Evolutionary conservation across 805 yeast genomes (phyloP).

Genomic region (Wickerhamiella australiensis): DNA sequence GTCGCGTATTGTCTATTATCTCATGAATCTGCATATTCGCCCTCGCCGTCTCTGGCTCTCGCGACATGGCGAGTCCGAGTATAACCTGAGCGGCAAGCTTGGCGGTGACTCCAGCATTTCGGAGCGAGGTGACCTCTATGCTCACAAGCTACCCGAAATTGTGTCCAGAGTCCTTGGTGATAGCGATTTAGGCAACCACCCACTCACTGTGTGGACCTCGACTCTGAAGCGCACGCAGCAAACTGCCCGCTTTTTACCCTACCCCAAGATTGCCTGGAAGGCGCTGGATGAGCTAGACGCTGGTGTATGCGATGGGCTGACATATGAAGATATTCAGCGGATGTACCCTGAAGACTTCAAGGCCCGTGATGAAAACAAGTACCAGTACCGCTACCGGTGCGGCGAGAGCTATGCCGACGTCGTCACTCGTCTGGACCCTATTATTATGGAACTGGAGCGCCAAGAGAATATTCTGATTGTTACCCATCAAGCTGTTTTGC

Average conservation of each 20-base stretch:
- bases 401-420: constrained; percentile 97
- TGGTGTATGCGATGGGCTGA: constrained; percentile 94
- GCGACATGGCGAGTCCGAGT: constrained; percentile 90
- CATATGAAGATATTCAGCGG: constrained; percentile 82
- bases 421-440: constrained; percentile 88
- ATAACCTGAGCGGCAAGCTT: constrained; percentile 83
- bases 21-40: constrained; percentile 88
- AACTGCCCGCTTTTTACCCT: constrained; percentile 73
- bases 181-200: constrained; percentile 40
- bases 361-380: constrained; percentile 91
- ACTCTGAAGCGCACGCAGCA: constrained; percentile 85
- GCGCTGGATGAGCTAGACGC: constrained; percentile 96
- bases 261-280: constrained; percentile 83
- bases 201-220: constrained; percentile 90
- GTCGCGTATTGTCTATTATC: constrained; percentile 84
- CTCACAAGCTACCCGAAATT: constrained; percentile 64
- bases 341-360: constrained; percentile 87
- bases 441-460: constrained; percentile 95
- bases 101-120: constrained; percentile 90
- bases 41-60: constrained; percentile 89
- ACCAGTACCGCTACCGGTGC: constrained; percentile 89
- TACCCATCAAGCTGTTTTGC: constrained; percentile 92
- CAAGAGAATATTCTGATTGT: constrained; percentile 92
- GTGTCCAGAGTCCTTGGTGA: constrained; percentile 48
- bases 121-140: constrained; percentile 73